Percentiles rank a stretch among this genome's conserved stretches.
Conservation (phyloP, 257 asterid genomes). For the Scutellaria galericulata region DNA sequence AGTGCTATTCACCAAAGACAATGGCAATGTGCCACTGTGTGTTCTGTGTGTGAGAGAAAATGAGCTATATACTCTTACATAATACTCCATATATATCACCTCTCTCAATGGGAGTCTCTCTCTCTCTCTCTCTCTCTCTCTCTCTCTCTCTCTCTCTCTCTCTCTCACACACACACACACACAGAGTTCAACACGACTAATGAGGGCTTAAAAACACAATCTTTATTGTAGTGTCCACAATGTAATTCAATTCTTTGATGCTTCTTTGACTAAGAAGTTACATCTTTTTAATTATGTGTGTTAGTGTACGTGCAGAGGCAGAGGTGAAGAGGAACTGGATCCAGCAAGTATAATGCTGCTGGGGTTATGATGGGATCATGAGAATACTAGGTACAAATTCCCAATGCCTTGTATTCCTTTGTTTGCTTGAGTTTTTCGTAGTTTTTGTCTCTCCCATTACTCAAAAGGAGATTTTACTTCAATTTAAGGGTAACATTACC, state of each 20-base stretch:
- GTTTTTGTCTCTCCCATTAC: constrained; percentile 56
- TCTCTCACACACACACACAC: not conserved
- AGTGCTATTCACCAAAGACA: not conserved
- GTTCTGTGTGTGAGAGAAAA: constrained; percentile 33
- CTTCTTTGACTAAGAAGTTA: not conserved
- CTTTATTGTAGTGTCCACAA: constrained; percentile 31
- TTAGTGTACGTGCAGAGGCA: constrained; percentile 35
- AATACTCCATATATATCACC: no score
- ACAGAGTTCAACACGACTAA: constrained; percentile 33
- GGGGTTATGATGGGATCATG: constrained; percentile 66
- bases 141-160: no score
- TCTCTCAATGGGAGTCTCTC: no score
- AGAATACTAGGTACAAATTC: constrained; percentile 64
- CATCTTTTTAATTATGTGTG: not conserved
- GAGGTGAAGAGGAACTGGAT: constrained; percentile 57
- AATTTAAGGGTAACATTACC: constrained; percentile 82
- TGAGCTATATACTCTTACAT: not conserved
- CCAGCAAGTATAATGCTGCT: constrained; percentile 79
- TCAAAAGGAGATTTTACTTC: constrained; percentile 91
- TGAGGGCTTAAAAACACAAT: constrained; percentile 18
- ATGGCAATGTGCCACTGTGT: constrained; percentile 23
- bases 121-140: no score
- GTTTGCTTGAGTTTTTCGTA: constrained; percentile 44
- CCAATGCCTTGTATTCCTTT: constrained; percentile 53
- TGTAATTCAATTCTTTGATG: constrained; percentile 45